phyloP scores from a whole-genome alignment of 345 rosid species.

The Boechera retrofracta region DNA sequence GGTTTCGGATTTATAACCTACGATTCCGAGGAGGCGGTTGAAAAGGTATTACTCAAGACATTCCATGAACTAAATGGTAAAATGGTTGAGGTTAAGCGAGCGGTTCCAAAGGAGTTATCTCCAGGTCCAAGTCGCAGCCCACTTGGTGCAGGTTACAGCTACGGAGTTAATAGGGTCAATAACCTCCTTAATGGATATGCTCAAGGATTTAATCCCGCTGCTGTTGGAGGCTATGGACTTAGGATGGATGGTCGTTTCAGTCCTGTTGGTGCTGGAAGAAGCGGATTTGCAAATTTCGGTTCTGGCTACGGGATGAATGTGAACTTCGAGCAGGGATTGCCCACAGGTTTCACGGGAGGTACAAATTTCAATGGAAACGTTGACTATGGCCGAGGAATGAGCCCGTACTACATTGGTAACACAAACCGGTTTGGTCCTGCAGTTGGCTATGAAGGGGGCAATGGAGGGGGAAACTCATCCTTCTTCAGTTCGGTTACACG shows the following conservation, averaged over 20 bases:
- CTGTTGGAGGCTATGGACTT: constrained; percentile 55
- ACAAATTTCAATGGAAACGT: constrained; percentile 61
- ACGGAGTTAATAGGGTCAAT: constrained; percentile 68
- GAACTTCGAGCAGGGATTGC: constrained; percentile 76
- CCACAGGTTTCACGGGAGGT: constrained; percentile 65
- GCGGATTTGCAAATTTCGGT: constrained; percentile 50
- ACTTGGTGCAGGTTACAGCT: constrained; percentile 66
- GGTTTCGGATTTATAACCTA: constrained; percentile 98
- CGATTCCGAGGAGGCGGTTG: constrained; percentile 93
- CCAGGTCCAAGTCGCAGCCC: constrained; percentile 84
- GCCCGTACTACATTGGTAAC: constrained; percentile 71
- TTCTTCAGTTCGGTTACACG: constrained; percentile 65
- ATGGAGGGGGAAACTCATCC: constrained; percentile 67
- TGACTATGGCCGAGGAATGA: constrained; percentile 73
- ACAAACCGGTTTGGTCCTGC: constrained; percentile 73
- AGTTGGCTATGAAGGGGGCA: constrained; percentile 60
- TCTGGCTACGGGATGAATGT: constrained; percentile 75
- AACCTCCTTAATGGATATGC: constrained; percentile 73
- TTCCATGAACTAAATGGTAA: constrained; percentile 98
- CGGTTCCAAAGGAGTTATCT: constrained; percentile 93
- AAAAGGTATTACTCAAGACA: constrained; percentile 78
- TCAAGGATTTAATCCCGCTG: constrained; percentile 67
- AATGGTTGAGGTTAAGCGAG: constrained; percentile 98
- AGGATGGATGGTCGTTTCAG: constrained; percentile 83
- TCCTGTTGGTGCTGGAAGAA: constrained; percentile 68